phyloP scores from a whole-genome alignment of 768 basidiomycete genomes.

The Kwoniella sp. region DNA sequence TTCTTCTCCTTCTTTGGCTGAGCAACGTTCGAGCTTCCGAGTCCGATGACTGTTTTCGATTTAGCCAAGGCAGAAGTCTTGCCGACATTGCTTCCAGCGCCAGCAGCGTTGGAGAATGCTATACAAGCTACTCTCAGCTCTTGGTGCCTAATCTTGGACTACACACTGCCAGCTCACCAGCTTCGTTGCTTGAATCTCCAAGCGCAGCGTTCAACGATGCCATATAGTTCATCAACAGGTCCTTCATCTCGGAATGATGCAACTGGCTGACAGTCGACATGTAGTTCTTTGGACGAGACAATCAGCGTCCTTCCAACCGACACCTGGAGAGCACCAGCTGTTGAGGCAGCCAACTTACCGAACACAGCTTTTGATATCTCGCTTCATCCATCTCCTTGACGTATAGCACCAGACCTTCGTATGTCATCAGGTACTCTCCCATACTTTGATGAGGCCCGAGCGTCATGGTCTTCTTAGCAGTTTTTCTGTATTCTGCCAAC shows the following conservation, averaged over 20 bases:
- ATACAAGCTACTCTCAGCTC: slow-evolving; percentile 15
- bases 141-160: too few relatives aligned
- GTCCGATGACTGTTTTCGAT: slow-evolving; percentile 78
- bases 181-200: slow-evolving; percentile 71
- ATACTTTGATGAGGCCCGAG: slow-evolving; percentile 67
- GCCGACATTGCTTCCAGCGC: slow-evolving; percentile 48
- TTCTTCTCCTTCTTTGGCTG: slow-evolving; percentile 64
- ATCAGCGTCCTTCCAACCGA: too few relatives aligned
- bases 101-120: slow-evolving; percentile 48
- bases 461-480: slow-evolving; percentile 56
- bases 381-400: slow-evolving; percentile 94
- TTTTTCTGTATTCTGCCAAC: slow-evolving; percentile 51
- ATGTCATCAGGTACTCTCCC: slow-evolving; percentile 81
- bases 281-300: slow-evolving; percentile 67
- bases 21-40: slow-evolving; percentile 57
- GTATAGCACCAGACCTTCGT: slow-evolving; percentile 86
- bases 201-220: slow-evolving; percentile 66
- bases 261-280: slow-evolving; percentile 82
- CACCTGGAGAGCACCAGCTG: too few relatives aligned
- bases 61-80: slow-evolving; percentile 65
- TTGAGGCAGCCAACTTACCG: slow-evolving; percentile 63
- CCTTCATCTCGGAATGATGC: slow-evolving; percentile 77
- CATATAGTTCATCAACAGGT: slow-evolving; percentile 65
- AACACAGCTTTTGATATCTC: slow-evolving; percentile 84
- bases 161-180: slow-evolving; percentile 66